Evolutionary conservation across 2,329 filamentous ascomycete genomes (phyloP), one percentile per base, ranked within the genome.

Genomic region (Mycosphaerella arachidis): DNA sequence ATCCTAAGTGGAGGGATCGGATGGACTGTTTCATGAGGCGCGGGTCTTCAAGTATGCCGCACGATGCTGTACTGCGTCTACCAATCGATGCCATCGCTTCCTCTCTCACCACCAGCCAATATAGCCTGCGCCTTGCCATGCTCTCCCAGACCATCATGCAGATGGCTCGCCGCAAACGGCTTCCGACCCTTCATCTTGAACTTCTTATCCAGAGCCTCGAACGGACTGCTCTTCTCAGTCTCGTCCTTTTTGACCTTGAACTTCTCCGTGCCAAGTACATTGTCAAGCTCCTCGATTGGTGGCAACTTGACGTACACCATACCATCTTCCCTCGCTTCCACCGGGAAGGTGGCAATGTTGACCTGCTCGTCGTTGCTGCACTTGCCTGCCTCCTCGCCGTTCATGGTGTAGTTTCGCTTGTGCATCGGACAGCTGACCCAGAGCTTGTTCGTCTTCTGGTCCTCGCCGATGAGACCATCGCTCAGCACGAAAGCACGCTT

Each of bases 401-500:
- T 81, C 48, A 96, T 84, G 71, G 91, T 86, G 73, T 89, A 96
- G 77, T 96, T 96, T 66, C 91, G 86, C 79, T 96, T 96, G 79
- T 96, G 92, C 74, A 88, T 86, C 0, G 92, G 92, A 71, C 91
- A 96, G 0, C 87, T 91, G 18, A 96, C 84, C 87, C 89, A 96
- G n/a, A 92, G 86, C 61, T 86, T 86, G 63, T 84, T 78, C 56
- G 73, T 81, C 48, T 79, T 74, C 60, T 73, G 63, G 62, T 85
- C 82, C 65, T 91, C 87, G 45, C 92, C 92, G 51, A 96, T 83
- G 8, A 96, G 78, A 1, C 91, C 91, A 72, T 96, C 92, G 0
- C 88, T 89, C 29, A 96, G 84, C n/a, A 92, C 88, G 70, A 96
- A 96, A 0, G 91, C 87, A 10, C 91, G 87, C 76, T 93, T 94